A percentile compares a stretch with the other conserved stretches of the same genome.
These are phyloP conservation scores for Mycosphaerella sp. DNA, from an alignment of 2,329 filamentous ascomycete genomes.

Conservation along the genomic window DNA sequence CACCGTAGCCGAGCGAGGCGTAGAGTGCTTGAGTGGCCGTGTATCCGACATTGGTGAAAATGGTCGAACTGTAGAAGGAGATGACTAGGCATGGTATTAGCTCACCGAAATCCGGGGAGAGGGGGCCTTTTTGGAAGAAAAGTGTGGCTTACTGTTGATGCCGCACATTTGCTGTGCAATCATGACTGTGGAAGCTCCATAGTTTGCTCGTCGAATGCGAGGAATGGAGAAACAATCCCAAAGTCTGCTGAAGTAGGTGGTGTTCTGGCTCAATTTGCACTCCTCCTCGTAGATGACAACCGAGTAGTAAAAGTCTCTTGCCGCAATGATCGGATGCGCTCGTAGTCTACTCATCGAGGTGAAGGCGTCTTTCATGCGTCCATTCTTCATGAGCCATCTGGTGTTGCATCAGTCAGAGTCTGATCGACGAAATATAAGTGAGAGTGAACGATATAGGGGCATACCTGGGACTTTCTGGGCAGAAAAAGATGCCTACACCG, in stretches of 20 bases:
- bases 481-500: conserved; percentile 31
- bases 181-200: conserved; percentile 34
- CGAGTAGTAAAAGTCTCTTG: conserved; percentile 51
- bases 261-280: conserved; percentile 33
- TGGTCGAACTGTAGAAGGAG: conserved; percentile 35
- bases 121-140: too few species aligned
- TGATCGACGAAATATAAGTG: too few species aligned
- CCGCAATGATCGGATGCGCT: conserved; percentile 48
- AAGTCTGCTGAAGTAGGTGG: conserved; percentile 40
- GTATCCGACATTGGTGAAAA: conserved; percentile 36
- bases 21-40: conserved; percentile 33
- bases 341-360: conserved; percentile 45
- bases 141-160: conserved; percentile 27
- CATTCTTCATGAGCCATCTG: conserved; percentile 45
- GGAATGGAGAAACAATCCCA: conserved; percentile 46
- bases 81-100: conserved; percentile 27
- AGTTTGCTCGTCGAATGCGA: conserved; percentile 41
- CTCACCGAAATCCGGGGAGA: not conserved
- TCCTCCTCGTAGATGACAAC: conserved; percentile 34
- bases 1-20: conserved; percentile 41
- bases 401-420: too few species aligned
- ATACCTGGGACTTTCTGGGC: conserved; percentile 39
- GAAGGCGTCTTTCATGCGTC: conserved; percentile 43
- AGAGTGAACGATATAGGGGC: too few species aligned
- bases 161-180: conserved; percentile 34